phyloP scores from a whole-genome alignment of 2,329 filamentous ascomycete genomes.

The Calonectria leucothoes region DNA sequence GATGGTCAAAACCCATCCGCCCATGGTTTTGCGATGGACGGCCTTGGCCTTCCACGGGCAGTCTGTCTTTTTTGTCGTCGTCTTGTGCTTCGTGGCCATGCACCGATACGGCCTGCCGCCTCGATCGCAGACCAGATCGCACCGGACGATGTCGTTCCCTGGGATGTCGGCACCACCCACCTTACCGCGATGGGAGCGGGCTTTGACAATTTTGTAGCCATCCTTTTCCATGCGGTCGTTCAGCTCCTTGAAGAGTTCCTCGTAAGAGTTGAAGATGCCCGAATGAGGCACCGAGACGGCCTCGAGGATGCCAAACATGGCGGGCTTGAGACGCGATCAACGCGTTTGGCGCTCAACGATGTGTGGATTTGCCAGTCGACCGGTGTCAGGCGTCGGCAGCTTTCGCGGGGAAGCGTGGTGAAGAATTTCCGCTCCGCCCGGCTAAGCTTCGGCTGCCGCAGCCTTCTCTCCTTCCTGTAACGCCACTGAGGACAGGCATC shows the following conservation, averaged over 20 bases:
- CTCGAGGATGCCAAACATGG: conserved; percentile 58
- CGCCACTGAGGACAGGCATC: background rate
- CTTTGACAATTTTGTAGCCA: conserved; percentile 60
- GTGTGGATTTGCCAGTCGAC: conserved; percentile 43
- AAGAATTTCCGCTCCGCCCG: conserved; percentile 35
- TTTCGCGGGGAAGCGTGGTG: conserved; percentile 32
- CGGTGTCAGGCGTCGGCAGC: conserved; percentile 42
- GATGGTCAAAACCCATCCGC: conserved; percentile 58
- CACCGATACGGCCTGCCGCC: conserved; percentile 57
- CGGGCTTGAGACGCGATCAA: conserved; percentile 37
- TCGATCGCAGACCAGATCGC: conserved; percentile 58
- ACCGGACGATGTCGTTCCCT: conserved; percentile 57
- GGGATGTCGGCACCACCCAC: conserved; percentile 54
- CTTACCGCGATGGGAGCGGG: conserved; percentile 55
- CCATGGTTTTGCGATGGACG: conserved; percentile 55
- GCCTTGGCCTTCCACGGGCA: conserved; percentile 60
- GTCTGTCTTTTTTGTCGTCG: conserved; percentile 58
- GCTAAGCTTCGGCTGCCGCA: conserved; percentile 36
- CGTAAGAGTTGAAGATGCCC: conserved; percentile 53
- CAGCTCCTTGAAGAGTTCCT: conserved; percentile 55
- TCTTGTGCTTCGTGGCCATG: conserved; percentile 58
- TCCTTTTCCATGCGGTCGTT: conserved; percentile 56
- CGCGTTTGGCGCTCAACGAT: conserved; percentile 43
- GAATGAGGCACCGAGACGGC: conserved; percentile 51
- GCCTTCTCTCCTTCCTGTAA: background rate